Evolutionary conservation across 331 rosid species (phyloP).

Genomic region (Malus hybrid): DNA sequence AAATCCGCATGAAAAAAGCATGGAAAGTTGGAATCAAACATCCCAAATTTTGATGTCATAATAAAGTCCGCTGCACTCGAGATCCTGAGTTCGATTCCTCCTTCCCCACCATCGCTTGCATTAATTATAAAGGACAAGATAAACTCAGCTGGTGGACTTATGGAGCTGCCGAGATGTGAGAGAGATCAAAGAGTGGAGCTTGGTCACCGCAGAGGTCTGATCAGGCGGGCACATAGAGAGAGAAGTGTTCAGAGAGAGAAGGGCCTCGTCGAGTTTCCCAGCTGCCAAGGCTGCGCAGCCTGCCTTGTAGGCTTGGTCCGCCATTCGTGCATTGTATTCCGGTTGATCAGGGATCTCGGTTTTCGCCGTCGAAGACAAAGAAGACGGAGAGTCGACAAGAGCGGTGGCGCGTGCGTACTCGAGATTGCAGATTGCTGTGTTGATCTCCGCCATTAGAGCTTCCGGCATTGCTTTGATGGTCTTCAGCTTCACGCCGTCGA

Average conservation of each 20-base stretch:
- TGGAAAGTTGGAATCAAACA: neutral
- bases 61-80: neutral
- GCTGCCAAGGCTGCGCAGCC: constrained; percentile 81
- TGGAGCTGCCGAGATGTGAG: constrained; percentile 69
- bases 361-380: constrained; percentile 10
- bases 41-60: no score
- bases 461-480: constrained; percentile 67
- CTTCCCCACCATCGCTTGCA: neutral
- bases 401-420: constrained; percentile 62
- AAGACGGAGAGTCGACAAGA: constrained; percentile 25
- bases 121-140: neutral
- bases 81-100: neutral
- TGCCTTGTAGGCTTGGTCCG: constrained; percentile 76
- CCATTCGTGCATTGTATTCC: constrained; percentile 47
- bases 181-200: constrained; percentile 66
- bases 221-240: constrained; percentile 71
- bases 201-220: constrained; percentile 50
- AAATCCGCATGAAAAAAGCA: neutral
- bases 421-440: constrained; percentile 66
- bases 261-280: constrained; percentile 73
- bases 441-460: constrained; percentile 69
- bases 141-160: constrained; percentile 20
- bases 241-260: constrained; percentile 47
- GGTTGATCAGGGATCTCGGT: neutral
- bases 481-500: constrained; percentile 50